Percentiles rank a stretch among this genome's conserved stretches.
phyloP scores from a whole-genome alignment of 306 rosid species.

The Castanopsis chinensis region DNA sequence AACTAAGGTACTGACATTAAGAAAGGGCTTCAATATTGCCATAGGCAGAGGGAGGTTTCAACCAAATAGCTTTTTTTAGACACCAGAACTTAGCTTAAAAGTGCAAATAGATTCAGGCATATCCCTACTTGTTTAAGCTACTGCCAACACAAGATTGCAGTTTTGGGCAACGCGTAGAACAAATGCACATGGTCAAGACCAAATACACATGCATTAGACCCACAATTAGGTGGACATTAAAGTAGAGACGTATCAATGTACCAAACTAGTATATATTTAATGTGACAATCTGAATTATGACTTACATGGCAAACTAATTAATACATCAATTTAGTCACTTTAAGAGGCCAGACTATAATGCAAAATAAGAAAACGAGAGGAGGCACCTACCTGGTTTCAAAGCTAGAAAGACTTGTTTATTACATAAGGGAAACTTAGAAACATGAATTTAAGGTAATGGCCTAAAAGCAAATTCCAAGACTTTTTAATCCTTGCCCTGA shows the following conservation, averaged over 20 bases:
- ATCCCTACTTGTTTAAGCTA: slow-evolving; percentile 44
- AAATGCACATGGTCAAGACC: slow-evolving; percentile 58
- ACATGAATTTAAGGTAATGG: no score
- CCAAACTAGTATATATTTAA: neutral
- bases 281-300: slow-evolving; percentile 2
- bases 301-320: slow-evolving; percentile 18
- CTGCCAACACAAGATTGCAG: slow-evolving; percentile 43
- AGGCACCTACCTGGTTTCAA: neutral
- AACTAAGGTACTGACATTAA: neutral
- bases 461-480: neutral
- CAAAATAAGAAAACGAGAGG: neutral
- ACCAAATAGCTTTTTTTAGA: neutral
- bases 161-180: slow-evolving; percentile 33
- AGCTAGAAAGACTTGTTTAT: neutral
- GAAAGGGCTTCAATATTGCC: neutral
- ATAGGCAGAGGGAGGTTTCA: neutral
- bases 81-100: neutral
- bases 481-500: neutral
- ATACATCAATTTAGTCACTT: slow-evolving; percentile 6
- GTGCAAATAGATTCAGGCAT: slow-evolving; percentile 35
- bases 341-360: neutral
- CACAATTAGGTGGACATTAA: slow-evolving; percentile 26
- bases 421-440: neutral
- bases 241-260: slow-evolving; percentile 23
- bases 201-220: slow-evolving; percentile 54